Conservation (phyloP, 2,329 filamentous ascomycete species). For the Pezicula carpinea region DNA sequence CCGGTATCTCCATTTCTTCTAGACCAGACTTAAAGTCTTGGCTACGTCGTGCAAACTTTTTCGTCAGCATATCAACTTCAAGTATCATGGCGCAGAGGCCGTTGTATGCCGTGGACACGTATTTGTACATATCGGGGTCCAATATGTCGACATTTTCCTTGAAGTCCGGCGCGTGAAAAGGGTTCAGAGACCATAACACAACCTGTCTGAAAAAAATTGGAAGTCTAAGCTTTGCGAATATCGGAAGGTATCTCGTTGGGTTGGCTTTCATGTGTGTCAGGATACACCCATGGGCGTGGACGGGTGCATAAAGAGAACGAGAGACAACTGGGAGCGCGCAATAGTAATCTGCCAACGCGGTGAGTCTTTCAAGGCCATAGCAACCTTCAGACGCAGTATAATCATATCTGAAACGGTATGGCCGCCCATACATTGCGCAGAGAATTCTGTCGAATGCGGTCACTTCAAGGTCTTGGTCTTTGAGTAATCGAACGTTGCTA, state of each 20-base stretch:
- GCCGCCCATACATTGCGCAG: conserved; percentile 1
- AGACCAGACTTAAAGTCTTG: too few species aligned
- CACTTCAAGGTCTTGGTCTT: background rate
- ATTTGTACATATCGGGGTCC: too few species aligned
- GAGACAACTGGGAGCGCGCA: conserved; percentile 5
- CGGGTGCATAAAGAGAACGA: conserved; percentile 2
- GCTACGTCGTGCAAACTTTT: too few species aligned
- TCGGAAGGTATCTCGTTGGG: background rate
- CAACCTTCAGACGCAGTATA: background rate
- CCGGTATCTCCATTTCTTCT: too few species aligned
- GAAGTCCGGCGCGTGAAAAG: too few species aligned
- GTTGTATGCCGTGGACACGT: too few species aligned
- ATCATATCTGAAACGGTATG: background rate
- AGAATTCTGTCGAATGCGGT: conserved; percentile 8
- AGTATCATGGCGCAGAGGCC: too few species aligned
- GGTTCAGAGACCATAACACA: too few species aligned
- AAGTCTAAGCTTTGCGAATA: too few species aligned
- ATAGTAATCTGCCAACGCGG: conserved; percentile 4
- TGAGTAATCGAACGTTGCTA: background rate
- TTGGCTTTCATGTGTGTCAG: background rate
- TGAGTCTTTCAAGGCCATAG: background rate
- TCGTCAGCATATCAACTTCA: too few species aligned
- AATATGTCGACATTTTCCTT: too few species aligned
- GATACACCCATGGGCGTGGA: background rate
- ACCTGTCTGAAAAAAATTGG: too few species aligned